A percentile compares a stretch with the other conserved stretches of the same genome.
Conservation (phyloP, 2,329 filamentous ascomycete genomes). For the Ceratocystis destructans region DNA sequence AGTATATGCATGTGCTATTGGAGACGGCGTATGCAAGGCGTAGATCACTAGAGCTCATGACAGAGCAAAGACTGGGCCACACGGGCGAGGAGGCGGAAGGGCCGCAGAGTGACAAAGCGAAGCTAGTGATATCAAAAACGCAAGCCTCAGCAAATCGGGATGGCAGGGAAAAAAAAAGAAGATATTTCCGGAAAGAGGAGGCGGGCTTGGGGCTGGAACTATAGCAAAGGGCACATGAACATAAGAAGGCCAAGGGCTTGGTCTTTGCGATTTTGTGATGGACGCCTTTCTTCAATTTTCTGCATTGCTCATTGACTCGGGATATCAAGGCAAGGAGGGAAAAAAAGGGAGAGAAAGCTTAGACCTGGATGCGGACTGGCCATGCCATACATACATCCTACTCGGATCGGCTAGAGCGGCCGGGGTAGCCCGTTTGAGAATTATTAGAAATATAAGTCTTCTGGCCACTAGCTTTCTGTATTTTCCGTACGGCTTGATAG, state of each 20-base stretch:
- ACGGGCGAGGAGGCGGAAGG: background rate
- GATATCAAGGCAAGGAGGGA: background rate
- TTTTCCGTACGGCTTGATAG: background rate
- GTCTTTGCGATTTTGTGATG: too few species aligned
- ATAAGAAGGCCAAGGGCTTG: too few species aligned
- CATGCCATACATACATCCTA: background rate
- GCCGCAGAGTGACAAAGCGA: background rate
- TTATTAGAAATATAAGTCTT: background rate
- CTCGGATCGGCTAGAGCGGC: slow-evolving; percentile 3
- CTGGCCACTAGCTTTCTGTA: too few species aligned
- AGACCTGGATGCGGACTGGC: background rate
- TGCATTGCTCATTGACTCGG: background rate
- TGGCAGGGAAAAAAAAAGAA: background rate
- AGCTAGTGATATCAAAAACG: background rate
- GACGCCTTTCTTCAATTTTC: too few species aligned
- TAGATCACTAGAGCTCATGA: background rate
- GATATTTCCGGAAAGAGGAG: background rate
- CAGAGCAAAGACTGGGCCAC: background rate
- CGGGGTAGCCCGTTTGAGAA: background rate
- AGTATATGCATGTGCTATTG: background rate
- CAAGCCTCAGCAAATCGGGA: background rate
- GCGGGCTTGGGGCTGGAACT: background rate
- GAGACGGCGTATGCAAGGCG: background rate
- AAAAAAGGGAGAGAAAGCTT: background rate
- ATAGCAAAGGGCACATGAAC: background rate